Evolutionary conservation across 2,329 filamentous ascomycete genomes (phyloP), one percentile per base, ranked within the genome.

Genomic region (Xylaria sp.): DNA sequence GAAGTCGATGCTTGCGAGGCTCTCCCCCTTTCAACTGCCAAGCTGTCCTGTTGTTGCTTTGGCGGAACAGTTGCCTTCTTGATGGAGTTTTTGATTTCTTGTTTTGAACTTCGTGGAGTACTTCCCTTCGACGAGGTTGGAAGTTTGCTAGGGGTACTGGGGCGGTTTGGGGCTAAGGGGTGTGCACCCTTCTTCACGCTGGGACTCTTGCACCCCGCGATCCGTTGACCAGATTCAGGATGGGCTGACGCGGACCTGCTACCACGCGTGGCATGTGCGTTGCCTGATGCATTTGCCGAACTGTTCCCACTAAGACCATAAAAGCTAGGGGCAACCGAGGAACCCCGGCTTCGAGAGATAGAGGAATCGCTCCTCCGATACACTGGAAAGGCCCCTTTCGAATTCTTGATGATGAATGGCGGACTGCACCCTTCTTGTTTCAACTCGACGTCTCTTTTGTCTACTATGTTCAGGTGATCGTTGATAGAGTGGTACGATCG

Each of bases 401-500:
- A 42, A 24, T 52, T 34, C 13, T 41, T 39, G 13, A 47, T 20
- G 9, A 52, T 9, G 38, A 48, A 29, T n/a, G 39, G 20, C 19
- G n/a, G 39, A n/a, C 29, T 34, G 5, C 43, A 18, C 11, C 19
- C 13, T n/a, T 22, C 24, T 4, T 22, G 34, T 7, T 11, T 26
- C 5, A 19, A 2, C 8, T 29, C 8, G 11, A n/a, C 11, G 6
- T 39, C 20, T 21, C 40, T 39, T 18, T 49, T 9, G n/a, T 48
- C 50, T 18, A 56, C n/a, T 4, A 56, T 52, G 6, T 49, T 48
- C 5, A 54, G 37, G 45, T 59, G 52, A 9, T 39, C 39, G 18
- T 55, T 57, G 22, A 53, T 21, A 4, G 54, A 39, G 45, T 56
- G 54, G 26, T 26, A 39, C 13, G 54, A 54, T 9, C 39, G 45